Evolutionary conservation across 2,329 filamentous ascomycete genomes (phyloP).

Genomic region (Fusarium sp.): DNA sequence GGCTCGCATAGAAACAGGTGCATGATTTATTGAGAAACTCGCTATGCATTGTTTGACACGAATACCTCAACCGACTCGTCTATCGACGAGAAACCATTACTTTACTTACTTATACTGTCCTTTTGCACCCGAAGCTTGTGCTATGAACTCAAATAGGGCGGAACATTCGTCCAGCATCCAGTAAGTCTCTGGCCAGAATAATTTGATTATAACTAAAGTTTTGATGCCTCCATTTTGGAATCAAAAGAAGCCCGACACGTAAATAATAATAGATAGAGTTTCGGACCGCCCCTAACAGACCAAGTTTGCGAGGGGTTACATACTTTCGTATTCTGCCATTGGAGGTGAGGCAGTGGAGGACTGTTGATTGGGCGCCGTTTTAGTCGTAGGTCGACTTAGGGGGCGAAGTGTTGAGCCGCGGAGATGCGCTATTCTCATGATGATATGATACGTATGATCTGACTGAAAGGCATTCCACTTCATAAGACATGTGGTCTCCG

Average conservation of each 20-base stretch:
- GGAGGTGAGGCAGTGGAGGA: background rate
- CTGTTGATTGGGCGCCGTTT: background rate
- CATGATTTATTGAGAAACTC: constrained; percentile 98
- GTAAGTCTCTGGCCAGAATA: accelerated
- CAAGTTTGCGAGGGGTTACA: background rate
- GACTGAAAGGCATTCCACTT: background rate
- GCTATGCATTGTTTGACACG: constrained; percentile 95
- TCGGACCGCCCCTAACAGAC: too few relatives aligned
- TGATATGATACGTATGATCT: background rate
- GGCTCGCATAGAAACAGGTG: constrained; percentile 98
- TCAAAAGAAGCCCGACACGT: background rate
- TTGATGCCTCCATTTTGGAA: too few relatives aligned
- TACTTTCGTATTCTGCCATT: background rate
- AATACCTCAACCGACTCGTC: constrained; percentile 87
- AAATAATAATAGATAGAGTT: background rate
- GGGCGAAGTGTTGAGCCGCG: background rate
- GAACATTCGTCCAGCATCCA: background rate
- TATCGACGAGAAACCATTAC: constrained; percentile 78
- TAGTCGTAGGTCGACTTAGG: background rate
- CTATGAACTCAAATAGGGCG: background rate
- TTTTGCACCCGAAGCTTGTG: background rate
- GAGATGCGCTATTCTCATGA: background rate
- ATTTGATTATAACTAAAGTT: background rate
- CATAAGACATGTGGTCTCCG: too few relatives aligned
- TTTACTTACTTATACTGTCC: constrained; percentile 66